Evolutionary conservation across 2,329 filamentous ascomycete genomes (phyloP), one percentile per base, ranked within the genome.

Genomic region (Diplodia sapinea): DNA sequence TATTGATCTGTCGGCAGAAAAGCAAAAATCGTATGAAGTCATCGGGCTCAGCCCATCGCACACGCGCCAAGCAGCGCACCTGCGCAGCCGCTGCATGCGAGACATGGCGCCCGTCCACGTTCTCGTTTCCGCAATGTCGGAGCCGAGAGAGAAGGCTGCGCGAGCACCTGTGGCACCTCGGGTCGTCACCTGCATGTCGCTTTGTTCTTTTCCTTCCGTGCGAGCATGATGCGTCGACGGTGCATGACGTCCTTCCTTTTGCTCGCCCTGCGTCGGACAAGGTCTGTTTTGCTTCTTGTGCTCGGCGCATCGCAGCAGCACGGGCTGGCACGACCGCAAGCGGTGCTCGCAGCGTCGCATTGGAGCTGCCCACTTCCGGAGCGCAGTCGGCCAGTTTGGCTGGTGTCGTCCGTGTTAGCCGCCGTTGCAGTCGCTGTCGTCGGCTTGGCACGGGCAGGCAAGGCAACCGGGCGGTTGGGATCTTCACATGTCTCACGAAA

Each of bases 51-150:
- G 12, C 23, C 33, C 20, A 49, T 43, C 23, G 26, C 55, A 33
- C 23, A 20, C 47, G 23, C 59, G 29, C 59, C 23, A n/a, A 15
- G 38, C 29, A 29, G 15, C 33, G 26, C 33, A 23, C 56, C 13
- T 40, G 20, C 12, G 23, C 12, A 40, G 29, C 29, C 59, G 43
- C 38, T 17, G 40, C 57, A 49, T 49, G 57, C 57, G 57, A 33
- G 47, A 49, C 57, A 49, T 61, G 43, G 52, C 52, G 52, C 51
- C 17, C 56, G 56, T 36, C 57, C 57, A 49, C 57, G 38, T 49
- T 50, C 31, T 63, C 59, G 59, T 51, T 63, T 63, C 59, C 59
- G n/a, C 20, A 2, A 9, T 23, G n/a, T 11, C 59, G 59, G 59
- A 51, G 59, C 59, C 59, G 59, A 63, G 59, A 49, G 38, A 47